A percentile compares a stretch with the other conserved stretches of the same genome.
These are phyloP conservation scores for Bruguiera sexangula DNA, from an alignment of 345 rosid genomes.

Conservation along the genomic window DNA sequence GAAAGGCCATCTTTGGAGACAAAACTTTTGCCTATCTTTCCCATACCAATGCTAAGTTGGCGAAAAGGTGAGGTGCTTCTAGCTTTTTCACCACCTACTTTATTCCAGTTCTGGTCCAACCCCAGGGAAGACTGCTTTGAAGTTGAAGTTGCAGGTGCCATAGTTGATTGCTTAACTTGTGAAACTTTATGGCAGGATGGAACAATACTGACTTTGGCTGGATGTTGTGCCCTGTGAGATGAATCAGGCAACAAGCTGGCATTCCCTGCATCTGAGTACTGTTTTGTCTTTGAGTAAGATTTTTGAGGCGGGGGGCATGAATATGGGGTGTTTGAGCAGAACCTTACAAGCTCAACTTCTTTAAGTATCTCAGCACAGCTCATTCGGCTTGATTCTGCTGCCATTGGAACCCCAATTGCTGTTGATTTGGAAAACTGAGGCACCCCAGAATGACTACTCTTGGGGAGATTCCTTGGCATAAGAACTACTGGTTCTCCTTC, in stretches of 20 bases:
- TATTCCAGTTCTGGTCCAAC: slow-evolving; percentile 30
- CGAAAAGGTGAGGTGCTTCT: slow-evolving; percentile 79
- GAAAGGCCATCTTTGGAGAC: slow-evolving; percentile 34
- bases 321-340: slow-evolving; percentile 31
- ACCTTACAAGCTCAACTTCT: slow-evolving; percentile 25
- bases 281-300: slow-evolving; percentile 34
- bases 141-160: slow-evolving; percentile 3
- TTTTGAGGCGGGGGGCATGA: slow-evolving; percentile 43
- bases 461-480: slow-evolving; percentile 43
- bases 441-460: slow-evolving; percentile 30
- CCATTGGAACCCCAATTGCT: slow-evolving; percentile 17
- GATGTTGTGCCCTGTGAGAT: slow-evolving; percentile 4
- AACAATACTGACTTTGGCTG: slow-evolving; percentile 27
- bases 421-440: slow-evolving; percentile 29
- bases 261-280: slow-evolving; percentile 24
- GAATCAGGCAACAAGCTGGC: slow-evolving; percentile 25
- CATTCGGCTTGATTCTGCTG: slow-evolving; percentile 35
- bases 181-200: slow-evolving; percentile 29
- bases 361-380: slow-evolving; percentile 33
- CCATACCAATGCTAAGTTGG: slow-evolving; percentile 51
- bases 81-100: slow-evolving; percentile 44
- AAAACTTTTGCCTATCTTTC: slow-evolving; percentile 53
- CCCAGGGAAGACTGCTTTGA: slow-evolving; percentile 24
- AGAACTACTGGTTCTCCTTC: slow-evolving; percentile 42
- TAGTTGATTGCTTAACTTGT: slow-evolving; percentile 29